A percentile compares a stretch with the other conserved stretches of the same genome.
phyloP scores from a whole-genome alignment of 192 early-diverging fungal genomes.

The Backusella tarrabulga region DNA sequence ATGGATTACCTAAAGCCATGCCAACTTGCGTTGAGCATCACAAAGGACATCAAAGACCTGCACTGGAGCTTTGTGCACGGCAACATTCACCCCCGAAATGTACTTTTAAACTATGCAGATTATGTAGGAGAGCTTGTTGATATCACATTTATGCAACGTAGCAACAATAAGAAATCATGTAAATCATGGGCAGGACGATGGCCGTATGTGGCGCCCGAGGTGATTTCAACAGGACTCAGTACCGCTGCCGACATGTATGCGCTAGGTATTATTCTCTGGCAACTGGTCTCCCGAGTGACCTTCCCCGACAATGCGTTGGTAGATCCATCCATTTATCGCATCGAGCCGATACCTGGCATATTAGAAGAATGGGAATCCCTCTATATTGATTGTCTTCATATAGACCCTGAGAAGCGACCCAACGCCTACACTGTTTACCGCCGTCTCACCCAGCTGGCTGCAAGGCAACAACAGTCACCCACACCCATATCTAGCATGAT shows the following conservation, averaged over 20 bases:
- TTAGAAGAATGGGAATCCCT: conserved; percentile 20
- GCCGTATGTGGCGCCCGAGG: conserved; percentile 31
- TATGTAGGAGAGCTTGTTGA: conserved; percentile 22
- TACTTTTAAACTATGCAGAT: conserved; percentile 25
- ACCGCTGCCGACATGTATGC: conserved; percentile 27
- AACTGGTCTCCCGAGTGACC: conserved; percentile 30
- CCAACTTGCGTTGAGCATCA: conserved; percentile 16
- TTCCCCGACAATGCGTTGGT: conserved; percentile 29
- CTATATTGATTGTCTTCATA: conserved; percentile 17
- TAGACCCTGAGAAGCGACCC: conserved; percentile 15
- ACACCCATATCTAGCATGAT: neutral
- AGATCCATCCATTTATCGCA: conserved; percentile 25
- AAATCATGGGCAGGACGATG: conserved; percentile 16
- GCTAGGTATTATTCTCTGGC: conserved; percentile 30
- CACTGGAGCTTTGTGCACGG: conserved; percentile 32
- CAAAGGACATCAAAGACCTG: conserved; percentile 28
- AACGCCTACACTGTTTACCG: conserved; percentile 20
- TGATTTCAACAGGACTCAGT: conserved; percentile 11
- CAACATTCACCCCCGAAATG: conserved; percentile 31
- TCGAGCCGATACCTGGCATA: conserved; percentile 30
- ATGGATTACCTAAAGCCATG: conserved; percentile 16
- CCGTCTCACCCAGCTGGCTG: conserved; percentile 13
- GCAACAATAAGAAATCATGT: neutral
- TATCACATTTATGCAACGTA: conserved; percentile 26
- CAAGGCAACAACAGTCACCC: neutral